phyloP scores from a whole-genome alignment of 225 moss, liverwort and hornwort species.

The Thuidium tamariscinum region DNA sequence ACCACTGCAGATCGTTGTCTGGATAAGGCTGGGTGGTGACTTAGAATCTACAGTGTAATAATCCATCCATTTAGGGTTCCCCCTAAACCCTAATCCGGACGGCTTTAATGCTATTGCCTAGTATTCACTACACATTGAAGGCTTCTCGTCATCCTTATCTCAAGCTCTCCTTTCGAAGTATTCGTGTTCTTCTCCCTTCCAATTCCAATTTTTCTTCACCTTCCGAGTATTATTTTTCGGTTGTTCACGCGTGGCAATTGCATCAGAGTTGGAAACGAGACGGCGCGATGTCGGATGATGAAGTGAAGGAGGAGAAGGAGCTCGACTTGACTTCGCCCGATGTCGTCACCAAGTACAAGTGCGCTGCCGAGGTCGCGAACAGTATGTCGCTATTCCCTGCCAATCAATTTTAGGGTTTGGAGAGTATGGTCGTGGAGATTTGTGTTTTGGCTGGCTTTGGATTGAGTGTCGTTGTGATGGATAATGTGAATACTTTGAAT shows the following conservation, averaged over 20 bases:
- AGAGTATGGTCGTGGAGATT: background rate
- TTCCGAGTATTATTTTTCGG: too few species aligned
- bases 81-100: background rate
- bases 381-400: slow-evolving; percentile 33
- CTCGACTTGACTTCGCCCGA: slow-evolving; percentile 88
- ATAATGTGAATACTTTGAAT: background rate
- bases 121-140: background rate
- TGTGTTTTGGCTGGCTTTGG: background rate
- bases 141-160: background rate
- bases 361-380: slow-evolving; percentile 92
- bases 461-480: background rate
- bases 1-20: too few species aligned
- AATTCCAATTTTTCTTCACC: background rate
- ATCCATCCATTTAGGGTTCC: background rate
- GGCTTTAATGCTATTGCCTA: background rate
- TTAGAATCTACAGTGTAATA: background rate
- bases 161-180: background rate
- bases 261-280: background rate
- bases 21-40: background rate
- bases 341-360: slow-evolving; percentile 98
- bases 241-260: background rate
- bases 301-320: slow-evolving; percentile 99
- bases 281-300: slow-evolving; percentile 81
- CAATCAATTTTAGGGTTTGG: slow-evolving; percentile 12
- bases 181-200: background rate